Percentiles rank a stretch among this genome's conserved stretches.
These are phyloP conservation scores for Alternaria novae-zelandiae DNA, from an alignment of 2,329 filamentous ascomycete genomes.

Conservation along the genomic window DNA sequence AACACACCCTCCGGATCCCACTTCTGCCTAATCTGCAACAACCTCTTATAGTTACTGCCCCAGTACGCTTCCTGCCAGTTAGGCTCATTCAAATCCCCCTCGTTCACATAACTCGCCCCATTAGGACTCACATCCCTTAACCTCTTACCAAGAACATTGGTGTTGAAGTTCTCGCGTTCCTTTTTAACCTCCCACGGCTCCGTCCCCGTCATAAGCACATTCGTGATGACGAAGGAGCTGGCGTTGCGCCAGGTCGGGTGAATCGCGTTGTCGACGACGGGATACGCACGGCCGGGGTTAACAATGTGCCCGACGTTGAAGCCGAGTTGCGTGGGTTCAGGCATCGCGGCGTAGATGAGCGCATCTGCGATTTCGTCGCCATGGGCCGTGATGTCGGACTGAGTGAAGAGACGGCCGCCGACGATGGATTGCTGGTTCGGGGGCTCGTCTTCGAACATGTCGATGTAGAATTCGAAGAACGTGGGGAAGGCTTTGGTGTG, in stretches of 20 bases:
- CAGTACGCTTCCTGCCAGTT: slow-evolving; percentile 47
- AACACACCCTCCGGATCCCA: slow-evolving; percentile 46
- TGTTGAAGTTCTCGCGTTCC: slow-evolving; percentile 35
- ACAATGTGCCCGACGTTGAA: slow-evolving; percentile 45
- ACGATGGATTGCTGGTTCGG: slow-evolving; percentile 39
- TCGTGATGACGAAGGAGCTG: slow-evolving; percentile 45
- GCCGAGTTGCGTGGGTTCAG: slow-evolving; percentile 27
- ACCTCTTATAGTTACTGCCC: slow-evolving; percentile 41
- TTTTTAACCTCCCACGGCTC: slow-evolving; percentile 43
- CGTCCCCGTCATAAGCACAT: slow-evolving; percentile 35
- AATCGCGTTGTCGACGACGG: slow-evolving; percentile 43
- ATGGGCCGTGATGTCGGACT: slow-evolving; percentile 32
- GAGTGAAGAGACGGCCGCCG: slow-evolving; percentile 43
- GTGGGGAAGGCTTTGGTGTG: slow-evolving; percentile 40
- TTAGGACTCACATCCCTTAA: slow-evolving; percentile 37
- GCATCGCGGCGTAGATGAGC: slow-evolving; percentile 31
- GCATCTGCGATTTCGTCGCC: slow-evolving; percentile 35
- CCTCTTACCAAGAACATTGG: slow-evolving; percentile 38
- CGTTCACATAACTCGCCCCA: slow-evolving; percentile 46
- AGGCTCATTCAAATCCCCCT: slow-evolving; percentile 46
- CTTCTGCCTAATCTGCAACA: slow-evolving; percentile 40
- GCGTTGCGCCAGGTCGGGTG: slow-evolving; percentile 44
- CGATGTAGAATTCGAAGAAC: slow-evolving; percentile 46
- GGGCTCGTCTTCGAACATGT: slow-evolving; percentile 46
- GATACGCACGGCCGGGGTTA: slow-evolving; percentile 37